A percentile compares a stretch with the other conserved stretches of the same genome.
Evolutionary conservation across 176 grass and related monocot species (phyloP).

Genomic region (Oryza glaberrima): DNA sequence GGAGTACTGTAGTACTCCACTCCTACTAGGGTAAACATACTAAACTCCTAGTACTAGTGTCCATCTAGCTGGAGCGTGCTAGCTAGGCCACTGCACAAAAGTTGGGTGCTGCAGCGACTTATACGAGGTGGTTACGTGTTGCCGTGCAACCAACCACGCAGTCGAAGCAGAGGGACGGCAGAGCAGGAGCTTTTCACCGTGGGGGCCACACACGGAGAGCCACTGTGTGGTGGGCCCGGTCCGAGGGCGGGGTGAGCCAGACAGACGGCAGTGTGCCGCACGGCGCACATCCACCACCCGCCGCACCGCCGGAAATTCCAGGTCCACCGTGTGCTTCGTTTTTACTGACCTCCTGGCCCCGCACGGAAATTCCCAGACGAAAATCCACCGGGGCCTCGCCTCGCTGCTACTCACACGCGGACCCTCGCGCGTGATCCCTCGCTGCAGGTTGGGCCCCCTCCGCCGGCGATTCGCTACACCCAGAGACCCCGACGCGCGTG

Average conservation of each 20-base stretch:
- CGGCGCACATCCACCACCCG: not conserved
- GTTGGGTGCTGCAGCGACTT: not conserved
- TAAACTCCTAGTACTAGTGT: not conserved
- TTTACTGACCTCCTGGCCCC: not conserved
- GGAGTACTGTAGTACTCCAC: not conserved
- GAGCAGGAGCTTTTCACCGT: not conserved
- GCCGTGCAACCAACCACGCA: not conserved
- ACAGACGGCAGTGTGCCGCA: not conserved
- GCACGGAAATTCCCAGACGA: not conserved
- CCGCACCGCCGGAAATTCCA: conserved; percentile 3
- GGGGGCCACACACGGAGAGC: not conserved
- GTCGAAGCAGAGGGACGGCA: not conserved
- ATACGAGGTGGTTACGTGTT: not conserved
- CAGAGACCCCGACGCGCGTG: conserved; percentile 30
- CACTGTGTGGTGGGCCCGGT: not conserved
- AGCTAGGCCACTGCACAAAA: not conserved
- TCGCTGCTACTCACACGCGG: not conserved
- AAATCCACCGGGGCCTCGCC: not conserved
- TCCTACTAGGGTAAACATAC: not conserved
- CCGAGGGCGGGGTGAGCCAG: not conserved
- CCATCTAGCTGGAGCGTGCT: not conserved
- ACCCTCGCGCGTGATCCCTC: not conserved
- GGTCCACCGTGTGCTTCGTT: not conserved
- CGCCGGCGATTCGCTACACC: not conserved
- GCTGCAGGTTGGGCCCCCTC: not conserved